Base-by-base conservation (phyloP, 108 stramenopile genomes). In the Cylindrotheca fusiformis region DNA sequence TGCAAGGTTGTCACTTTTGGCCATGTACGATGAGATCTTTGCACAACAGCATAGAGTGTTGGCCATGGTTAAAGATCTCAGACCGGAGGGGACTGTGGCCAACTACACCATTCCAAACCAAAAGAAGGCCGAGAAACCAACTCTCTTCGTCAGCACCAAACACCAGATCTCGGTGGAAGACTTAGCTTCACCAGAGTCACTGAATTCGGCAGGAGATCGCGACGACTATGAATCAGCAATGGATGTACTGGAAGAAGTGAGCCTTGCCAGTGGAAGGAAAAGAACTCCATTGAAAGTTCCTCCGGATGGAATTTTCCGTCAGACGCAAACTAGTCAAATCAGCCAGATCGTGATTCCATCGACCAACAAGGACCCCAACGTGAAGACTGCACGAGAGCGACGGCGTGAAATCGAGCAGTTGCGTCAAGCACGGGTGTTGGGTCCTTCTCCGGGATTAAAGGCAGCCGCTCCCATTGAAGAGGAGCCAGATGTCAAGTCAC, bases 21-120 rank as follows among this genome's bases (percentile, higher is more conserved):
- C 50, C 5, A 32, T 54, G 24, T 68, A 68, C 20, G 67, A 68
- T 36, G 67, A 68, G 36, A 23, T 68, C 3, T 68, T 68, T 59
- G 57, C 67, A 0, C 20, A 36, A 1, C 67, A 68, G 32, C 67
- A 68, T 22, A n/a, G 32, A 5, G 8, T 68, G 4, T 23, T 68
- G 19, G 57, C 67, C 6, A n/a, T 24, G 18, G 22, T 68, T 18
- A 25, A 66, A 22, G 51, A 66, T 29, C 46, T 55, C 2, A 52
- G 56, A 29, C 28, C 65, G 18, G 65, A 52, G 1, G 65, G 65
- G 20, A 56, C 53, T 29, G 52, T 66, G 54, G 48, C 65, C 26
- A 66, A 66, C 46, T 66, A 66, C 55, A 48, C 46, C 19, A 55
- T 66, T 45, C 26, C 28, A 24, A 56, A 45, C 47, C 45, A 44